A percentile compares a stretch with the other conserved stretches of the same genome.
Evolutionary conservation across 257 asterid species (phyloP).

Genomic region (Solanum bulbocastanum): DNA sequence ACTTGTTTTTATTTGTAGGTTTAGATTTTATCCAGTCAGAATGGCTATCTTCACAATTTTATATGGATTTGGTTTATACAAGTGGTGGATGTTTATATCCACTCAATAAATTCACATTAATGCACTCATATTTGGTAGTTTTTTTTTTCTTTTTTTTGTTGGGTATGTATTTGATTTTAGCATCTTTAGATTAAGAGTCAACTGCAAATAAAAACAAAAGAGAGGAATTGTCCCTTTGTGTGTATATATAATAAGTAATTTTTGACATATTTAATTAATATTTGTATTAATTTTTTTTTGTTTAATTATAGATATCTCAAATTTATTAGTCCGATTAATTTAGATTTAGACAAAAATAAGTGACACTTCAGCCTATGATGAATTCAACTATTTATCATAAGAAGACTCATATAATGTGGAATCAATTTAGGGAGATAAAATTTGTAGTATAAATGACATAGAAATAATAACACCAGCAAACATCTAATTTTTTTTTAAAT

Average conservation of each 20-base stretch:
- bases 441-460: background rate
- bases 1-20: conserved; percentile 22
- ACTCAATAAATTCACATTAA: background rate
- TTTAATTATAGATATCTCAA: background rate
- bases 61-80: conserved; percentile 15
- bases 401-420: background rate
- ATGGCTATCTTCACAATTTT: conserved; percentile 14
- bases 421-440: background rate
- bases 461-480: background rate
- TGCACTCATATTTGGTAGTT: background rate
- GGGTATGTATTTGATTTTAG: background rate
- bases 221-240: background rate
- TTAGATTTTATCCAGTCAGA: conserved; percentile 37
- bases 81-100: conserved; percentile 23
- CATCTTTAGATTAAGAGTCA: background rate
- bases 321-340: background rate
- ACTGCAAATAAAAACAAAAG: background rate
- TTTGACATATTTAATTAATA: background rate
- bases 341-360: background rate
- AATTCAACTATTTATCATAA: background rate
- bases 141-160: background rate
- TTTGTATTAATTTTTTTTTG: background rate
- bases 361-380: background rate
- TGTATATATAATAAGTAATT: background rate
- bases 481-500: background rate